Conservation (phyloP, 352 stramenopile genomes). For the Thraustochytrium striatum region DNA sequence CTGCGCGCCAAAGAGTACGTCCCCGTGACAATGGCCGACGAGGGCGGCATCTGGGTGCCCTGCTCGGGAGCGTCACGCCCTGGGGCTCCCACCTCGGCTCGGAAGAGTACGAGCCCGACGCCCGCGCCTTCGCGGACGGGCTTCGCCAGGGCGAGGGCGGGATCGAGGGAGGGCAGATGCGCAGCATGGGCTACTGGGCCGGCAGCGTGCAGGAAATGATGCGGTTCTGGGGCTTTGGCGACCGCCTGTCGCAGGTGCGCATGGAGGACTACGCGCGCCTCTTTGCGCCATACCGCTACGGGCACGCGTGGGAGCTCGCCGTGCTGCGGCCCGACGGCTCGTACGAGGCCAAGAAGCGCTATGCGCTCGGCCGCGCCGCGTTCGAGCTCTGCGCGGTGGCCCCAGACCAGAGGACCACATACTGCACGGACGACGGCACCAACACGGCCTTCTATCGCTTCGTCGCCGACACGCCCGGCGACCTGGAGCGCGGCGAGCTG, state of each 20-base stretch:
- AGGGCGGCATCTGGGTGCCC: not conserved
- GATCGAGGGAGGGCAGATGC: not conserved
- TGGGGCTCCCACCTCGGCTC: not conserved
- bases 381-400: constrained; percentile 12
- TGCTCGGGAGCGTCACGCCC: not conserved
- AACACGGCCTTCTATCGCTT: not conserved
- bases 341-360: not conserved
- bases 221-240: too few species aligned
- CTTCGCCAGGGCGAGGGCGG: not conserved
- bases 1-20: not conserved
- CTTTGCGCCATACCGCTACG: not conserved
- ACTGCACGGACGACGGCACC: constrained; percentile 19
- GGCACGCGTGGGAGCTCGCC: not conserved
- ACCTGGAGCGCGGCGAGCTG: not conserved
- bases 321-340: not conserved
- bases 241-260: not conserved
- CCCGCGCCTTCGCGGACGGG: not conserved
- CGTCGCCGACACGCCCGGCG: not conserved
- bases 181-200: too few species aligned
- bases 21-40: not conserved
- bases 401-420: constrained; percentile 16
- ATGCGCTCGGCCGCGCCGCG: not conserved
- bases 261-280: not conserved
- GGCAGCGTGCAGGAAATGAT: not conserved
- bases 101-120: not conserved